phyloP scores from a whole-genome alignment of 169 alveolate genomes.

The Babesia sp. region DNA sequence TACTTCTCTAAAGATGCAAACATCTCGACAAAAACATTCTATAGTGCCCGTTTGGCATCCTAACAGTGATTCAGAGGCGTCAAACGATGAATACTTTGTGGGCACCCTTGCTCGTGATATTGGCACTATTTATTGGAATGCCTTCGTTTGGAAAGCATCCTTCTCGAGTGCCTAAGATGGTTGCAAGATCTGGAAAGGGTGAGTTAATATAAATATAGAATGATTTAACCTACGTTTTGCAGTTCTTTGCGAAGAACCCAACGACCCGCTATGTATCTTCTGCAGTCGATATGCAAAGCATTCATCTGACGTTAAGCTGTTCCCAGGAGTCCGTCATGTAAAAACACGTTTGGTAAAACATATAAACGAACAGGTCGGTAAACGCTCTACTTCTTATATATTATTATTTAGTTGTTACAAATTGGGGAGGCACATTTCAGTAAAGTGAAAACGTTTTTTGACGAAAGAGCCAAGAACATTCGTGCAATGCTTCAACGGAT shows the following conservation, averaged over 20 bases:
- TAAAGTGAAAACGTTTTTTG: not conserved
- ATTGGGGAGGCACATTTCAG: not conserved
- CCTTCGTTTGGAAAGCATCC: too few species aligned
- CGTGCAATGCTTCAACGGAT: not conserved
- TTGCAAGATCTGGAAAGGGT: too few species aligned
- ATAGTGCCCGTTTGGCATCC: too few species aligned
- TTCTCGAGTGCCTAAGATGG: too few species aligned
- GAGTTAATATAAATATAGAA: too few species aligned
- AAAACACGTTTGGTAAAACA: not conserved
- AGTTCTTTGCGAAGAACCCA: slow-evolving; percentile 4
- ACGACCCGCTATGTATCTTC: slow-evolving; percentile 5
- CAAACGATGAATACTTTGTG: too few species aligned
- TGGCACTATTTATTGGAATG: too few species aligned
- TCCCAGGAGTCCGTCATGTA: not conserved
- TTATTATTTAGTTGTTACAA: not conserved
- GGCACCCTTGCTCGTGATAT: too few species aligned
- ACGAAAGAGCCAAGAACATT: not conserved
- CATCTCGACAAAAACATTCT: too few species aligned
- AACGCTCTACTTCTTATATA: not conserved
- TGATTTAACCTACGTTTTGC: too few species aligned
- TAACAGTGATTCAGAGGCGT: too few species aligned
- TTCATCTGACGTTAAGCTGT: not conserved
- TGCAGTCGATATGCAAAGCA: slow-evolving; percentile 3
- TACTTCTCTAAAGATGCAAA: too few species aligned
- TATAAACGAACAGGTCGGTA: not conserved